phyloP scores from a whole-genome alignment of 2,329 filamentous ascomycete genomes.

The Sporothrix pseudoabietina region DNA sequence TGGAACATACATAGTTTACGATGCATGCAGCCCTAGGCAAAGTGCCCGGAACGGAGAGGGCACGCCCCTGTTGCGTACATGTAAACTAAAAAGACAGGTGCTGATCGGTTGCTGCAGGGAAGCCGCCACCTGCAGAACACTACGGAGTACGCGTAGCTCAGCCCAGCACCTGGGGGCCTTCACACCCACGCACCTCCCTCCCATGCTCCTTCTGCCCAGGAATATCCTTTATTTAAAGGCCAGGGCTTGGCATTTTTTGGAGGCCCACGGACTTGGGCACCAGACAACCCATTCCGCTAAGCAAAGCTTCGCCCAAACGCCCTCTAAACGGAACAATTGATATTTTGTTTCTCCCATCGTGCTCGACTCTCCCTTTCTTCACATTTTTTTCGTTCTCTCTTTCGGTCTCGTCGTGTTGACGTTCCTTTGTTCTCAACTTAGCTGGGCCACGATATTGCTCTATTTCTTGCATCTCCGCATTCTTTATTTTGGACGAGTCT shows the following conservation, averaged over 20 bases:
- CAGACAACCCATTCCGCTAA: slow-evolving; percentile 20
- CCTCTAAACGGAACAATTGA: background rate
- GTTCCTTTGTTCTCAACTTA: slow-evolving; percentile 4
- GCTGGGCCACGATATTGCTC: background rate
- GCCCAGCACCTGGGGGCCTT: background rate
- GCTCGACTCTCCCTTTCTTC: background rate
- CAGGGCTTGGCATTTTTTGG: slow-evolving; percentile 14
- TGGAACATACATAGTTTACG: background rate
- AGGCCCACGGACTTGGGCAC: slow-evolving; percentile 10
- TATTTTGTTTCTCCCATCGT: slow-evolving; percentile 11
- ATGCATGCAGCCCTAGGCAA: background rate
- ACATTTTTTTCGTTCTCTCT: background rate
- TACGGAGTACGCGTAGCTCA: background rate
- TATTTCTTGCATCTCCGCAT: slow-evolving; percentile 6
- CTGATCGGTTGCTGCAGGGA: background rate
- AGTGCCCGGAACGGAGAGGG: background rate
- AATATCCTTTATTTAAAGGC: background rate
- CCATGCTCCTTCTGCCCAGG: background rate
- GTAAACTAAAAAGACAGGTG: background rate
- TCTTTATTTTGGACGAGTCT: background rate
- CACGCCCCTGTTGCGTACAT: background rate
- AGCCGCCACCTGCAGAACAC: background rate
- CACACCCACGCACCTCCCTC: background rate
- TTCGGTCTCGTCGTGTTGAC: background rate
- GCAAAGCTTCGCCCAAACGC: slow-evolving; percentile 10